Conservation (phyloP, 306 rosid genomes). For the Cyclanthera cordifolia region DNA sequence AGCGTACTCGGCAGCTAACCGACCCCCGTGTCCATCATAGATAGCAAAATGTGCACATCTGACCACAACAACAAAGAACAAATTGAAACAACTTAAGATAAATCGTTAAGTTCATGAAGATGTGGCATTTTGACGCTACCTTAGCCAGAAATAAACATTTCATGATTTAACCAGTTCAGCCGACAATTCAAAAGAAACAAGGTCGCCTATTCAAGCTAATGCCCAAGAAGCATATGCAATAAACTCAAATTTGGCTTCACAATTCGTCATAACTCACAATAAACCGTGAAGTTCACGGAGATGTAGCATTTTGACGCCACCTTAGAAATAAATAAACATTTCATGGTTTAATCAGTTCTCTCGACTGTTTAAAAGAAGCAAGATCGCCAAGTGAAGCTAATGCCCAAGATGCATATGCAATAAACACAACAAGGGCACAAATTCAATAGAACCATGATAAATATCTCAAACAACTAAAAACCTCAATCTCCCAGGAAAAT, state of each 20-base stretch:
- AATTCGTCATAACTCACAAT: neutral
- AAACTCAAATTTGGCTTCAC: too few relatives aligned
- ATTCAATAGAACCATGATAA: neutral
- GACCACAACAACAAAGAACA: conserved; percentile 14
- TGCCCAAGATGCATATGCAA: neutral
- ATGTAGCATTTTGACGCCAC: neutral
- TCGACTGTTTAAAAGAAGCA: neutral
- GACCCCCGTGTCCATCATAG: conserved; percentile 91
- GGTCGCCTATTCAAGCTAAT: too few relatives aligned
- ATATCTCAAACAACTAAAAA: conserved; percentile 8
- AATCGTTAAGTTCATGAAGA: neutral
- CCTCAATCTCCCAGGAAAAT: conserved; percentile 60
- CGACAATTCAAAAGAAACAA: neutral
- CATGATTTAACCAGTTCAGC: neutral
- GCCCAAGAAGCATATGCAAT: neutral
- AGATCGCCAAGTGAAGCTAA: too few relatives aligned
- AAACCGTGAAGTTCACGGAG: neutral
- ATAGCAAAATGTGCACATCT: conserved; percentile 82
- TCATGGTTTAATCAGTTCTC: neutral
- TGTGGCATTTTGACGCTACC: neutral
- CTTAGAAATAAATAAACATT: neutral
- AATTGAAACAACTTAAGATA: neutral
- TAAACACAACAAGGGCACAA: neutral
- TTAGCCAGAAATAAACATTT: neutral
- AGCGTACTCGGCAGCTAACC: conserved; percentile 76